Evolutionary conservation across 306 rosid species (phyloP).

Genomic region (Trifolium repens): DNA sequence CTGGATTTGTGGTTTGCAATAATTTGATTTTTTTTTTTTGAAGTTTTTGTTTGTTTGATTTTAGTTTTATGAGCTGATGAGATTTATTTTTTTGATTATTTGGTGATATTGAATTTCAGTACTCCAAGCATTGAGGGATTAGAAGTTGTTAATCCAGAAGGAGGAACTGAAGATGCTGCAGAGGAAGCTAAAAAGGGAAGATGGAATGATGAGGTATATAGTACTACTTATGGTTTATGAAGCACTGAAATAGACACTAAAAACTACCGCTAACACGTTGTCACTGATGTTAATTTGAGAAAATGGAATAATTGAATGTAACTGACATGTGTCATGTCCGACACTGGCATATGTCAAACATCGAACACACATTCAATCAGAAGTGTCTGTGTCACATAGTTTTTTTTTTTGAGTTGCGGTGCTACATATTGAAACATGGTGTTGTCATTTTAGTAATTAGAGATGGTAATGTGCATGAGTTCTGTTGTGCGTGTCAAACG

Average conservation of each 20-base stretch:
- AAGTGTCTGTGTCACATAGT: neutral
- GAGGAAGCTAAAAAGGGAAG: conserved; percentile 94
- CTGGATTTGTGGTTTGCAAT: conserved; percentile 29
- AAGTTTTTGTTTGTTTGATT: conserved; percentile 27
- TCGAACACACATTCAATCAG: neutral
- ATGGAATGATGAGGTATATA: conserved; percentile 86
- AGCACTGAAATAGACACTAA: no score
- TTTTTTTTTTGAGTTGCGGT: no score
- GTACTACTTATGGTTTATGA: neutral
- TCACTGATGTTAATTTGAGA: no score
- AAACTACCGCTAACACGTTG: no score
- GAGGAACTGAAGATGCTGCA: conserved; percentile 94
- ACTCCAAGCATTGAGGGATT: conserved; percentile 69
- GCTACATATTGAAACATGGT: no score
- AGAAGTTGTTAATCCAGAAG: conserved; percentile 96
- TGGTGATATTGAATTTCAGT: conserved; percentile 40
- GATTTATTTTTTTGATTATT: conserved; percentile 7
- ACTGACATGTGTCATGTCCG: no score
- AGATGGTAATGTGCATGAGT: conserved; percentile 24
- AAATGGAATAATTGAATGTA: no score
- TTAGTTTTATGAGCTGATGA: conserved; percentile 21
- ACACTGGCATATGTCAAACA: neutral
- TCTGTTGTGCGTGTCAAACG: conserved; percentile 18
- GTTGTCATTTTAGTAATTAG: neutral
- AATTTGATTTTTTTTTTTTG: conserved; percentile 27